phyloP scores from a whole-genome alignment of 768 basidiomycete species.

The Mycena pura region DNA sequence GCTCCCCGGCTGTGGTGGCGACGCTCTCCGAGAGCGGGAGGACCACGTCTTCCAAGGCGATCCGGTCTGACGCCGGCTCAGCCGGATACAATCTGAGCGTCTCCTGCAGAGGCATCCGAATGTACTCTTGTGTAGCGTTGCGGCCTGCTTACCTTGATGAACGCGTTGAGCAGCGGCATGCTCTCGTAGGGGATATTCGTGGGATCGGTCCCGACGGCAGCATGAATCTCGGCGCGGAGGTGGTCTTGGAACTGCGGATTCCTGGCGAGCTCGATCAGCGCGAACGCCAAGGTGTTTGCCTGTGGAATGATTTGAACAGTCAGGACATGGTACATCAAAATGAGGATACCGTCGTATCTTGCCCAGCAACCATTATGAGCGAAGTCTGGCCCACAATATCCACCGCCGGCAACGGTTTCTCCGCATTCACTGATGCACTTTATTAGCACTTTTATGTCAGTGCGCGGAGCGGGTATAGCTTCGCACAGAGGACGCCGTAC shows the following conservation, averaged over 20 bases:
- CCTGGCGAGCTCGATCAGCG: conserved; percentile 7
- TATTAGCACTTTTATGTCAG: not conserved
- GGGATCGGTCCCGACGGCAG: not conserved
- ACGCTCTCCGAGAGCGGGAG: conserved; percentile 3
- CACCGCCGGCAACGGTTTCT: not conserved
- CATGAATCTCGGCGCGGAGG: conserved; percentile 10
- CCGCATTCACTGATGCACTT: not conserved
- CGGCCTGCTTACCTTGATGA: conserved; percentile 13
- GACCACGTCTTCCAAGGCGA: not conserved
- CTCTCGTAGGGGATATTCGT: not conserved
- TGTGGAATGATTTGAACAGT: not conserved
- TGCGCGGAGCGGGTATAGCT: not conserved
- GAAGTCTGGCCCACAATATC: conserved; percentile 1
- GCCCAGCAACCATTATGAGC: conserved; percentile 10
- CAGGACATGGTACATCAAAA: not conserved
- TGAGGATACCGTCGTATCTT: conserved; percentile 13
- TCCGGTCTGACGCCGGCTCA: conserved; percentile 2
- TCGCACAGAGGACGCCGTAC: not conserved
- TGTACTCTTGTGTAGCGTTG: not conserved
- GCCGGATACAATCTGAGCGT: conserved; percentile 10
- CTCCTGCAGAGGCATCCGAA: not conserved
- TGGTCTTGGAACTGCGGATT: conserved; percentile 3
- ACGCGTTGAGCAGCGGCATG: conserved; percentile 17
- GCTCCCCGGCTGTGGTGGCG: not conserved
- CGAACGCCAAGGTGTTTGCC: conserved; percentile 12